Evolutionary conservation across 2,329 filamentous ascomycete species (phyloP).

Genomic region (Cercospora zeina): DNA sequence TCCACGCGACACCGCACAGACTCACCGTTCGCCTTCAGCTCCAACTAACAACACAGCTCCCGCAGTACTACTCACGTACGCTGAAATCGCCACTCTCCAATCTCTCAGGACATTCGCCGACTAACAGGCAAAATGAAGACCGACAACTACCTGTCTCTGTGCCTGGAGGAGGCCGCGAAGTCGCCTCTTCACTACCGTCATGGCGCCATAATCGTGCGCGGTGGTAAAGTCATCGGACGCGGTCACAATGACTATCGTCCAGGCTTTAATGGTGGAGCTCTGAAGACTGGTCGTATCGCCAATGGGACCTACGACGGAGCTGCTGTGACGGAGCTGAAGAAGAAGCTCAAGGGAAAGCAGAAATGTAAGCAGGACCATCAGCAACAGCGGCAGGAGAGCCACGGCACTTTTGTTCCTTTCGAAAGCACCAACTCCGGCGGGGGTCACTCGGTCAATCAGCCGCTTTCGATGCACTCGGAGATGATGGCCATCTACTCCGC

Average conservation of each 20-base stretch:
- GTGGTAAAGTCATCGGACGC: conserved; percentile 56
- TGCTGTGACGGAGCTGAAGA: conserved; percentile 45
- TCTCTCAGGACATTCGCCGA: conserved; percentile 13
- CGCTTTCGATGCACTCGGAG: conserved; percentile 56
- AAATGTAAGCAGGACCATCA: conserved; percentile 41
- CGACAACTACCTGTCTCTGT: conserved; percentile 53
- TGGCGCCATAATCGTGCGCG: conserved; percentile 54
- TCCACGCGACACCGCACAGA: conserved; percentile 5
- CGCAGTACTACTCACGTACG: conserved; percentile 18
- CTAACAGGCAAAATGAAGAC: conserved; percentile 45
- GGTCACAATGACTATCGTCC: conserved; percentile 55
- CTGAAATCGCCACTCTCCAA: conserved; percentile 10
- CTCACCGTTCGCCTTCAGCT: conserved; percentile 1
- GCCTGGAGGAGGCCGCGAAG: conserved; percentile 54
- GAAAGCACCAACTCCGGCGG: conserved; percentile 40
- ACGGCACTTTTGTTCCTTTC: conserved; percentile 43
- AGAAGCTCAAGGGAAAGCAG: conserved; percentile 39
- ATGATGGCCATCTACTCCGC: conserved; percentile 59
- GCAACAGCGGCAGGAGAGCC: conserved; percentile 38
- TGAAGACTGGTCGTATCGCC: conserved; percentile 51
- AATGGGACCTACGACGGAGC: conserved; percentile 40
- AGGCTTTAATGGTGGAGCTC: conserved; percentile 53
- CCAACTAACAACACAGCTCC: conserved; percentile 9
- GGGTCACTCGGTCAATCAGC: conserved; percentile 46
- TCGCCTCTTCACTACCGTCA: conserved; percentile 55